Evolutionary conservation across 345 rosid genomes (phyloP).

Genomic region (Corymbia maculata): DNA sequence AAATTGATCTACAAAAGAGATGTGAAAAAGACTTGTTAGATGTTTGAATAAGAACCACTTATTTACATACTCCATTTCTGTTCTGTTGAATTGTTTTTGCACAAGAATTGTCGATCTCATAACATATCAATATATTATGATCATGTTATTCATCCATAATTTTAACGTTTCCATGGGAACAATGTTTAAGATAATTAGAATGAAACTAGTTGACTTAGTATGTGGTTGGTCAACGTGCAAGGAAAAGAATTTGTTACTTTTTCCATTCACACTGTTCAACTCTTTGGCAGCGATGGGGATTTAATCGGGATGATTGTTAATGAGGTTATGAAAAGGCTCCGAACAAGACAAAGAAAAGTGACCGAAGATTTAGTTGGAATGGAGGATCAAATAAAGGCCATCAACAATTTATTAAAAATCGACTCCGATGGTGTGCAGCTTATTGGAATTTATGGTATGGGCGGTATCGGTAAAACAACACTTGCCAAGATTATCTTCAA

Average conservation of each 20-base stretch:
- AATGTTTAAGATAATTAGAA: too few relatives aligned
- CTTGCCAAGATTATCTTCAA: accelerated
- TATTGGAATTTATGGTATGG: not conserved
- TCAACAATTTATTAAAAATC: too few relatives aligned
- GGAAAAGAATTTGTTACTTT: not conserved
- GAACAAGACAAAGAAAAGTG: not conserved
- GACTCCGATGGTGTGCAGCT: not conserved
- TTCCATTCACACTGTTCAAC: not conserved
- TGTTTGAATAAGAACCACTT: not conserved
- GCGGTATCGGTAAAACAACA: not conserved
- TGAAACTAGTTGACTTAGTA: not conserved
- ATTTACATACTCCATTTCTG: too few relatives aligned
- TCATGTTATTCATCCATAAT: too few relatives aligned
- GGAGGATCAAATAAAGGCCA: accelerated
- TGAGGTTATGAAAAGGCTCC: not conserved
- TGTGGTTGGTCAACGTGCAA: not conserved
- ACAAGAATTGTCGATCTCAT: not conserved
- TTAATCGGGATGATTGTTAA: not conserved
- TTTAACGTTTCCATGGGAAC: too few relatives aligned
- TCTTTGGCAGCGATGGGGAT: not conserved
- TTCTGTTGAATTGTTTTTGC: too few relatives aligned
- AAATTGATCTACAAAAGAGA: not conserved
- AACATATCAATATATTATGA: not conserved
- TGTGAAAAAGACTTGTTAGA: not conserved
- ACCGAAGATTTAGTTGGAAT: not conserved